These are phyloP conservation scores for Botrytis byssoidea DNA, from an alignment of 2,329 filamentous ascomycete genomes.

Conservation along the genomic window DNA sequence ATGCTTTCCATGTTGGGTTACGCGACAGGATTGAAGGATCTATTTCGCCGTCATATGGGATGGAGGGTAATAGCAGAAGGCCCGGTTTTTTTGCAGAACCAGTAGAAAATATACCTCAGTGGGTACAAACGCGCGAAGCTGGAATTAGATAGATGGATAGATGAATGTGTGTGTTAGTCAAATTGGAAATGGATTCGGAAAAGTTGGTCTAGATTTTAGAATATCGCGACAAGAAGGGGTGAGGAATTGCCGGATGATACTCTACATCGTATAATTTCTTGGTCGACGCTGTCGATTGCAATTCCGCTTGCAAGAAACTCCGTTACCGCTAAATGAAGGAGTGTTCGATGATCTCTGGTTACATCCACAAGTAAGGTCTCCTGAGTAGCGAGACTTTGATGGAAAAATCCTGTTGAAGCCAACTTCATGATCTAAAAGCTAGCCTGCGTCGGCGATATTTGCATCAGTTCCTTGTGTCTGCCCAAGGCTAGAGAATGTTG, in stretches of 20 bases:
- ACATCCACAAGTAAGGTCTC: background rate
- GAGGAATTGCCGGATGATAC: background rate
- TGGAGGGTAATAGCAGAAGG: background rate
- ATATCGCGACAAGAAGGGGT: background rate
- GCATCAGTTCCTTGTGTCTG: background rate
- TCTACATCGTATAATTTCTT: background rate
- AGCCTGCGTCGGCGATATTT: background rate
- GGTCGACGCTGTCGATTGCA: background rate
- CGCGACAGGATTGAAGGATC: background rate
- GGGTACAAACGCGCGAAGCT: background rate
- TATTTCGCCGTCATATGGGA: background rate
- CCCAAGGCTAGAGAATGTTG: background rate
- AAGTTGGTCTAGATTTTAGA: background rate
- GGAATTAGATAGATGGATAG: background rate
- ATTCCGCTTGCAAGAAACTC: background rate
- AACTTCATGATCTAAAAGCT: background rate
- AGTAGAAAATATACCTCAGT: constrained; percentile 18
- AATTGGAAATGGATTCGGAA: background rate
- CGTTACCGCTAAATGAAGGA: background rate
- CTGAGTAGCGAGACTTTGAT: background rate
- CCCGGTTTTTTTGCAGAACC: constrained; percentile 2
- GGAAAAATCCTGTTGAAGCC: background rate
- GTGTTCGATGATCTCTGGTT: background rate
- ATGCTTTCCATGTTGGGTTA: background rate
- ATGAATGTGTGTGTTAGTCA: background rate